Evolutionary conservation across 2,329 filamentous ascomycete genomes (phyloP).

Genomic region (Fusarium aywerte): DNA sequence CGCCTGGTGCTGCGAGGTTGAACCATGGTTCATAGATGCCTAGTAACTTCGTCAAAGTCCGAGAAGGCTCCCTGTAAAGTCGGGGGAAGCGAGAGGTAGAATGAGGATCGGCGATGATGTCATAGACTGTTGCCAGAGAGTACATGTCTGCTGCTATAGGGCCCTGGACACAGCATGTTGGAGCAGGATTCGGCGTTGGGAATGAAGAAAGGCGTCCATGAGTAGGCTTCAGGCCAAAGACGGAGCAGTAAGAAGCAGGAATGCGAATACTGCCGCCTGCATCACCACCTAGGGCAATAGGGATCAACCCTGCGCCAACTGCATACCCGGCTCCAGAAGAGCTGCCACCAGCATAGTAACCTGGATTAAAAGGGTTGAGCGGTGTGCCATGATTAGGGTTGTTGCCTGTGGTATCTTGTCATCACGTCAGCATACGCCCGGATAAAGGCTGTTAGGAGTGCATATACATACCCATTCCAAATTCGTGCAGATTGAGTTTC

Average conservation of each 20-base stretch:
- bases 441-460: background rate
- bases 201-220: slow-evolving; percentile 73
- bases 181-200: slow-evolving; percentile 68
- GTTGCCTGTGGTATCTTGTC: slow-evolving; percentile 76
- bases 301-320: slow-evolving; percentile 75
- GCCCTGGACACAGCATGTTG: slow-evolving; percentile 73
- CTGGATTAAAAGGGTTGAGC: slow-evolving; percentile 76
- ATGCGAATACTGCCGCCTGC: slow-evolving; percentile 80
- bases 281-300: slow-evolving; percentile 76
- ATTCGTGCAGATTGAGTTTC: slow-evolving; percentile 82
- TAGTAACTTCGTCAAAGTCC: slow-evolving; percentile 59
- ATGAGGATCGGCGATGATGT: slow-evolving; percentile 72
- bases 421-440: slow-evolving; percentile 9
- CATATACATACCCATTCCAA: slow-evolving; percentile 69
- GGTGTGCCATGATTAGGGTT: slow-evolving; percentile 79
- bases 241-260: slow-evolving; percentile 75
- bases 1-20: slow-evolving; percentile 54
- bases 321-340: slow-evolving; percentile 79
- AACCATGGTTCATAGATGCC: slow-evolving; percentile 75
- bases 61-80: slow-evolving; percentile 42
- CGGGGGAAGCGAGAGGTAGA: slow-evolving; percentile 65
- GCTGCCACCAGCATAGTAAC: slow-evolving; percentile 81
- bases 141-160: slow-evolving; percentile 74
- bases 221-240: slow-evolving; percentile 78
- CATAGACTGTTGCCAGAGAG: slow-evolving; percentile 73